Conservation (phyloP, 257 asterid species). For the Hygrophila difformis region DNA sequence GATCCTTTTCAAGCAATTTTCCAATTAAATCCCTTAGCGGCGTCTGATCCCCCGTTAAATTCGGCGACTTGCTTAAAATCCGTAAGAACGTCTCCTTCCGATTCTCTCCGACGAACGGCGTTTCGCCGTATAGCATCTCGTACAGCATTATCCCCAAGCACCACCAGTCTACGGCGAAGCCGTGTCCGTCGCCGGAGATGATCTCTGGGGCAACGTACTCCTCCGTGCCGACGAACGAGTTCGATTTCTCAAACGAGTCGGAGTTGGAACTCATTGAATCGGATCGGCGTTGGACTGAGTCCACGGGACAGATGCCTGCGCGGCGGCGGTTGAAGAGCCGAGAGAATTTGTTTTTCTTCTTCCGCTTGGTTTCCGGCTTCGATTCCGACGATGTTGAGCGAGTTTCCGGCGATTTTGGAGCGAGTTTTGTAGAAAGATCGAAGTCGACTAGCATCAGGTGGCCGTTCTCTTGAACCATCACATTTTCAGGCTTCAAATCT, state of each 20-base stretch:
- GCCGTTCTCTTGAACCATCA: conserved; percentile 83
- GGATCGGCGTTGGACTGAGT: conserved; percentile 27
- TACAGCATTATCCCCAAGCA: conserved; percentile 70
- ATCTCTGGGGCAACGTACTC: conserved; percentile 95
- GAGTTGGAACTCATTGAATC: conserved; percentile 29
- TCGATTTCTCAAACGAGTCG: conserved; percentile 48
- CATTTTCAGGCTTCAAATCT: conserved; percentile 94
- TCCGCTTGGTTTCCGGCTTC: conserved; percentile 21
- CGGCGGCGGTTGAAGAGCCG: conserved; percentile 28
- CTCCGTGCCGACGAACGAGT: conserved; percentile 95
- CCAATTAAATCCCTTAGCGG: conserved; percentile 73
- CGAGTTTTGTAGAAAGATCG: conserved; percentile 78
- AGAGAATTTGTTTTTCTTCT: conserved; percentile 20
- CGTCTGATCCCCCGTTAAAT: conserved; percentile 67
- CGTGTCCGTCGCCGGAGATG: conserved; percentile 76
- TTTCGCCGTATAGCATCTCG: conserved; percentile 87
- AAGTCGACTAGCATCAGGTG: conserved; percentile 89
- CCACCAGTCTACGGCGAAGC: conserved; percentile 97
- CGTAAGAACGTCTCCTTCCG: conserved; percentile 71
- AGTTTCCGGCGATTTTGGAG: conserved; percentile 34
- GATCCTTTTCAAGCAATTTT: conserved; percentile 75
- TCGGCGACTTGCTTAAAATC: conserved; percentile 37
- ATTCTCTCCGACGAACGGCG: conserved; percentile 73
- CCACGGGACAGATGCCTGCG: conserved; percentile 40
- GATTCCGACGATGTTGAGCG: conserved; percentile 23